phyloP scores from a whole-genome alignment of 2,329 filamentous ascomycete species.

The Colletotrichum costaricense region DNA sequence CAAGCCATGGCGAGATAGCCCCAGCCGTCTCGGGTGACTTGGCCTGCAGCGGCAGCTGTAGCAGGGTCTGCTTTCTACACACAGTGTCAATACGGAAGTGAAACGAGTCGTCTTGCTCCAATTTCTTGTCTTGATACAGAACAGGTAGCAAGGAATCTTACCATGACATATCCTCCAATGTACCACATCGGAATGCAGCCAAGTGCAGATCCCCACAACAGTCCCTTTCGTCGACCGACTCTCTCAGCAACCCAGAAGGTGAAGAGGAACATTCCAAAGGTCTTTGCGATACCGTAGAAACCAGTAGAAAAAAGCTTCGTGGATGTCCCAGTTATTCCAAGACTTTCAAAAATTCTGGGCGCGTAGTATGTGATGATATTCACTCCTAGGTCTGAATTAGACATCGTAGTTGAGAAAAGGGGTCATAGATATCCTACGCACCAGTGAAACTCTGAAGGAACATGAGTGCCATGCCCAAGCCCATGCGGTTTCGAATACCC shows the following conservation, averaged over 20 bases:
- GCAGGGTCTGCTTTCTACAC: constrained; percentile 44
- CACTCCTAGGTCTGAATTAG: too few species aligned
- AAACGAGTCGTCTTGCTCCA: not conserved
- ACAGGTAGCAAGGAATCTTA: not conserved
- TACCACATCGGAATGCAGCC: constrained; percentile 53
- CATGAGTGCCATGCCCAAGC: constrained; percentile 66
- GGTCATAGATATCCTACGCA: constrained; percentile 2
- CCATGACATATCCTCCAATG: constrained; percentile 51
- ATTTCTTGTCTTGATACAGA: not conserved
- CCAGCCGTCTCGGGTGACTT: constrained; percentile 53
- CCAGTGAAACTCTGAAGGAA: constrained; percentile 48
- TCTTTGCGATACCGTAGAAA: constrained; percentile 53
- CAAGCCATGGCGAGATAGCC: constrained; percentile 59
- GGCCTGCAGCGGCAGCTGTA: constrained; percentile 55
- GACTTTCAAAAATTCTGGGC: constrained; percentile 47
- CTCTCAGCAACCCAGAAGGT: constrained; percentile 59
- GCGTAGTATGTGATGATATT: too few species aligned
- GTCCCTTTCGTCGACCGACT: constrained; percentile 58
- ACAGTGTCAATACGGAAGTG: not conserved
- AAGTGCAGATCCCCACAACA: constrained; percentile 56
- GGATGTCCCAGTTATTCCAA: constrained; percentile 48
- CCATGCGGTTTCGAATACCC: constrained; percentile 54
- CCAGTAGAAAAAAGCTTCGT: constrained; percentile 51
- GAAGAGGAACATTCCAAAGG: constrained; percentile 49
- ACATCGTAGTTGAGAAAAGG: too few species aligned